Evolutionary conservation across 2,329 filamentous ascomycete species (phyloP).

Genomic region (Ustilaginoidea virens): DNA sequence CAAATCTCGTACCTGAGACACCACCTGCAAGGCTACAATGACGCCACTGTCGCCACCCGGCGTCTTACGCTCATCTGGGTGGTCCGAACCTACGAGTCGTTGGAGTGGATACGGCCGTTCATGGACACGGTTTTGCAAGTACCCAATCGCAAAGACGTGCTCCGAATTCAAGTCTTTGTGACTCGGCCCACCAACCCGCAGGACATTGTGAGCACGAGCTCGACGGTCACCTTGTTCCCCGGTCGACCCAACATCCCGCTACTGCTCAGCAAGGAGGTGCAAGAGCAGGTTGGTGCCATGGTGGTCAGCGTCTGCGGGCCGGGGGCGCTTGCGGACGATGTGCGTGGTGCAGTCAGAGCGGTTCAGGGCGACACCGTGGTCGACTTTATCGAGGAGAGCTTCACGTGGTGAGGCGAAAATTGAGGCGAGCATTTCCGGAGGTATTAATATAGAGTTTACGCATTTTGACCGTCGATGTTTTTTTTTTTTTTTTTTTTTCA

Average conservation of each 20-base stretch:
- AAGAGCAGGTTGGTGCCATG: constrained; percentile 75
- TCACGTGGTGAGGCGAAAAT: constrained; percentile 55
- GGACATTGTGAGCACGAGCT: constrained; percentile 61
- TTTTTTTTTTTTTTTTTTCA: constrained; percentile 3
- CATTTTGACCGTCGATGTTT: not conserved
- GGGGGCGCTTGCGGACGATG: constrained; percentile 60
- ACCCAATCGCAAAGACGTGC: constrained; percentile 64
- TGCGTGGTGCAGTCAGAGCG: constrained; percentile 50
- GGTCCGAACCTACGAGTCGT: constrained; percentile 72
- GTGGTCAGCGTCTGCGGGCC: constrained; percentile 70
- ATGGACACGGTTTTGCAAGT: constrained; percentile 61
- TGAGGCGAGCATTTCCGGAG: too few species aligned
- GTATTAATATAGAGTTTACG: not conserved
- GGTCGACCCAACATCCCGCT: constrained; percentile 72
- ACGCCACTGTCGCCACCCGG: constrained; percentile 63
- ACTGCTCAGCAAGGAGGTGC: constrained; percentile 68
- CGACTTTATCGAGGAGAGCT: constrained; percentile 66
- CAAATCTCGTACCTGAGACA: constrained; percentile 79
- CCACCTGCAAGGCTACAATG: constrained; percentile 52
- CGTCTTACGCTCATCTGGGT: constrained; percentile 82
- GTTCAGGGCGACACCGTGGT: constrained; percentile 49
- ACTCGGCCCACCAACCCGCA: constrained; percentile 74
- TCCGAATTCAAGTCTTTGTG: constrained; percentile 80
- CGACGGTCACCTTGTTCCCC: constrained; percentile 81
- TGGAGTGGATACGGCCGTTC: constrained; percentile 90